Evolutionary conservation across 352 stramenopile genomes (phyloP).

Genomic region (Phytophthora pluvialis): DNA sequence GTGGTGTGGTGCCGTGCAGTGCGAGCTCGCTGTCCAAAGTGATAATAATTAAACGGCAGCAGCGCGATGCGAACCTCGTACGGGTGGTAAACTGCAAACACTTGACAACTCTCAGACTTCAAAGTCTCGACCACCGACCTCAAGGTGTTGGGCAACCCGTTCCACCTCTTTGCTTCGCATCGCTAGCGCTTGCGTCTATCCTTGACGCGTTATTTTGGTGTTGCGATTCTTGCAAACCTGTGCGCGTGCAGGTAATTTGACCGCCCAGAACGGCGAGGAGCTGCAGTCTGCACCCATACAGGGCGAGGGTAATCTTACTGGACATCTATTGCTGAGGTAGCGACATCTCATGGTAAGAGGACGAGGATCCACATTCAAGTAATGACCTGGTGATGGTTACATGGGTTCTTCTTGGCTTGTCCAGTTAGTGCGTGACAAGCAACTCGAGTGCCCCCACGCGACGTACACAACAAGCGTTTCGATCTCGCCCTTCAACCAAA

Average conservation of each 20-base stretch:
- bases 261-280: constrained; percentile 24
- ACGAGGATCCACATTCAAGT: no score
- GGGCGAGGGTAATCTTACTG: constrained; percentile 7
- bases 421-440: no score
- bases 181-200: neutral
- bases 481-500: neutral
- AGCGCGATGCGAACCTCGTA: neutral
- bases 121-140: constrained; percentile 17
- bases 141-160: constrained; percentile 15
- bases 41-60: constrained; percentile 32
- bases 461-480: neutral
- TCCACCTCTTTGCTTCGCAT: constrained; percentile 12
- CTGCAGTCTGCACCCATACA: no score
- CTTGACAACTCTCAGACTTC: constrained; percentile 19
- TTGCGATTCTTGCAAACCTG: constrained; percentile 20
- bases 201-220: constrained; percentile 28
- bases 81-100: neutral
- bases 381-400: no score
- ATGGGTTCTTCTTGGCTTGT: no score
- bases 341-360: no score
- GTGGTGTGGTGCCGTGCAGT: constrained; percentile 6
- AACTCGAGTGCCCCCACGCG: neutral
- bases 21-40: constrained; percentile 22
- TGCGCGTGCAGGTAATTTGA: constrained; percentile 16
- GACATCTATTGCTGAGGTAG: neutral